Conservation (phyloP, 345 rosid genomes). For the Ricinus communis region DNA sequence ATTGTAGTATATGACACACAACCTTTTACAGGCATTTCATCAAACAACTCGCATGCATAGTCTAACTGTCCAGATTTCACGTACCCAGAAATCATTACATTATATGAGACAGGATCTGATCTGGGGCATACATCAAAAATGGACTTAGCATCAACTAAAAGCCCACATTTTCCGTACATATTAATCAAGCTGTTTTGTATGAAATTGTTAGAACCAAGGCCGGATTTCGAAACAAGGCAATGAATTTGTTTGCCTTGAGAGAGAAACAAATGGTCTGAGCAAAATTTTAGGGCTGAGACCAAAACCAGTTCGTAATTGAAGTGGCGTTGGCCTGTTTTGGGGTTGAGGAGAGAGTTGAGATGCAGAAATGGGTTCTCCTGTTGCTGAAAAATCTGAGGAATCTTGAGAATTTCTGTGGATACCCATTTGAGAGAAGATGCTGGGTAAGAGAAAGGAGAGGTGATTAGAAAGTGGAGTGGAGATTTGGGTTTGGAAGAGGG, state of each 20-base stretch:
- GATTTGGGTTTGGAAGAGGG: constrained; percentile 31
- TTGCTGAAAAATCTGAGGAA: background rate
- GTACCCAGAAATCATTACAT: constrained; percentile 65
- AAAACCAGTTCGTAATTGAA: constrained; percentile 37
- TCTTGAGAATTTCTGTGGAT: constrained; percentile 23
- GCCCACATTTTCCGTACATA: constrained; percentile 66
- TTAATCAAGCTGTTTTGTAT: constrained; percentile 67
- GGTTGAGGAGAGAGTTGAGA: background rate
- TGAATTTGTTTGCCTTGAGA: constrained; percentile 56
- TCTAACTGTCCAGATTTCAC: constrained; percentile 42
- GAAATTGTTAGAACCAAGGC: constrained; percentile 59
- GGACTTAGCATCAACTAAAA: constrained; percentile 49
- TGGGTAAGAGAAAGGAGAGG: background rate
- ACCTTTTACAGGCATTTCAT: constrained; percentile 53
- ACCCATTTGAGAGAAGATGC: constrained; percentile 36
- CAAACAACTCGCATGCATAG: constrained; percentile 63
- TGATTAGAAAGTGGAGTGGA: constrained; percentile 15
- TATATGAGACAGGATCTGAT: constrained; percentile 55
- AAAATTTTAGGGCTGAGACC: constrained; percentile 58
- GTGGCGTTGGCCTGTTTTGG: background rate
- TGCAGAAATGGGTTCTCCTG: constrained; percentile 1
- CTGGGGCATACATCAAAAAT: constrained; percentile 36
- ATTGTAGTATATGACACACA: constrained; percentile 67
- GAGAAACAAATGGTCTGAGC: constrained; percentile 38
- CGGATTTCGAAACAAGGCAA: constrained; percentile 47